A percentile compares a stretch with the other conserved stretches of the same genome.
Evolutionary conservation across 257 asterid genomes (phyloP).

Genomic region (Ehretia macrophylla): DNA sequence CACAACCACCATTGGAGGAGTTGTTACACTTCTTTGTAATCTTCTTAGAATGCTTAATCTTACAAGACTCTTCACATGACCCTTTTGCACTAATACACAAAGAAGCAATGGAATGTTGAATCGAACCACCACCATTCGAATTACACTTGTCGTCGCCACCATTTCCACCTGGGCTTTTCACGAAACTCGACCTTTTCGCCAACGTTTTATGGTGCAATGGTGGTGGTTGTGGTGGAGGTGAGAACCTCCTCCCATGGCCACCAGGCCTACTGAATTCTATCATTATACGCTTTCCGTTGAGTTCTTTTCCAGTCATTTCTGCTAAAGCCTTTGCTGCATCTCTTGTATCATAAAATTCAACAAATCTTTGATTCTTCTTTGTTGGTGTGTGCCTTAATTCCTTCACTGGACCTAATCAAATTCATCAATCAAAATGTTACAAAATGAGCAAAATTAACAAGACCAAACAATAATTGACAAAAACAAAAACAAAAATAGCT

Average conservation of each 20-base stretch:
- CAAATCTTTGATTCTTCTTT: slow-evolving; percentile 59
- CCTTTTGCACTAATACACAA: slow-evolving; percentile 10
- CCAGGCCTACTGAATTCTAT: slow-evolving; percentile 81
- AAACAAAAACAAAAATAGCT: too few relatives aligned
- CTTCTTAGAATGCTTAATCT: slow-evolving; percentile 6
- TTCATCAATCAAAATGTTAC: neutral
- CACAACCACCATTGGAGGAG: too few relatives aligned
- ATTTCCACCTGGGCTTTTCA: slow-evolving; percentile 25
- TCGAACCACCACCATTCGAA: slow-evolving; percentile 30
- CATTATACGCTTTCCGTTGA: slow-evolving; percentile 37
- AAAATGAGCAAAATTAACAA: neutral
- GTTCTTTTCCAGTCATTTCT: slow-evolving; percentile 48
- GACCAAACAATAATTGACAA: too few relatives aligned
- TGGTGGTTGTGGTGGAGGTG: slow-evolving; percentile 4
- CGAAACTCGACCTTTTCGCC: neutral
- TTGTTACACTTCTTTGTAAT: slow-evolving; percentile 23
- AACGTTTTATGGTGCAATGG: neutral
- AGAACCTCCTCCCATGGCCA: slow-evolving; percentile 35
- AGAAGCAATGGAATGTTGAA: slow-evolving; percentile 40
- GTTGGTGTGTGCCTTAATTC: slow-evolving; percentile 88
- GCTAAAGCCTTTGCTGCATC: slow-evolving; percentile 65
- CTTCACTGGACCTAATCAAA: slow-evolving; percentile 61
- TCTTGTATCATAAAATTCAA: slow-evolving; percentile 77
- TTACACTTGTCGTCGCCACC: neutral
- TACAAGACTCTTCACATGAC: slow-evolving; percentile 15